Conservation (phyloP, 2,329 filamentous ascomycete genomes). For the Cladosporium halotolerans region DNA sequence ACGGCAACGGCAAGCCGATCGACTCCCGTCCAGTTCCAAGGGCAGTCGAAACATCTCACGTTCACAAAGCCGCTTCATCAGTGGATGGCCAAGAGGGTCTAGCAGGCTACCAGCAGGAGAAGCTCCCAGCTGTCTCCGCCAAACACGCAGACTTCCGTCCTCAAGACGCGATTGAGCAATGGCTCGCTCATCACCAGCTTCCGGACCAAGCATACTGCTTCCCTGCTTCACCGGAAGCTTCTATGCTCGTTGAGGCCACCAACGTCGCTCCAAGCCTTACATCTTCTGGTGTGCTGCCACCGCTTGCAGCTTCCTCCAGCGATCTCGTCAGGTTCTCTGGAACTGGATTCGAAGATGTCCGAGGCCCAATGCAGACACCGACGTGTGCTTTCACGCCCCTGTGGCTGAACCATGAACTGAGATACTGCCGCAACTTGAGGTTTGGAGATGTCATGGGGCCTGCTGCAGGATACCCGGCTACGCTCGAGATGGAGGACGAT, state of each 20-base stretch:
- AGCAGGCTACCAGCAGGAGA: background rate
- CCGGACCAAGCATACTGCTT: background rate
- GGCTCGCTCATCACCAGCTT: background rate
- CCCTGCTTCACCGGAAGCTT: background rate
- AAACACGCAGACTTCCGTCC: background rate
- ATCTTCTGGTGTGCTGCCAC: background rate
- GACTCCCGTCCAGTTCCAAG: background rate
- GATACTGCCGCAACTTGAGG: background rate
- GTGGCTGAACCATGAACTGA: conserved; percentile 1
- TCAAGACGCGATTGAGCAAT: background rate
- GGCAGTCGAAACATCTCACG: background rate
- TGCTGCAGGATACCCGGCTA: background rate
- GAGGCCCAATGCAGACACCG: background rate
- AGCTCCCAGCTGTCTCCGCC: background rate
- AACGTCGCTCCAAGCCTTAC: background rate
- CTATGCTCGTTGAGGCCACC: conserved; percentile 2
- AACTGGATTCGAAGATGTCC: background rate
- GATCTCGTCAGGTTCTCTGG: background rate
- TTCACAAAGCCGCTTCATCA: background rate
- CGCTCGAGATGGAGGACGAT: no score
- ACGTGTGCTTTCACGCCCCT: conserved; percentile 2
- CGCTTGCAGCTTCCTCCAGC: background rate
- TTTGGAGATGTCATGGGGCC: background rate
- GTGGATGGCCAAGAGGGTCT: conserved; percentile 3
- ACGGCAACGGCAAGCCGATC: background rate